Evolutionary conservation across 2,329 filamentous ascomycete genomes (phyloP).

Genomic region (Pseudocercospora pini-densiflorae): DNA sequence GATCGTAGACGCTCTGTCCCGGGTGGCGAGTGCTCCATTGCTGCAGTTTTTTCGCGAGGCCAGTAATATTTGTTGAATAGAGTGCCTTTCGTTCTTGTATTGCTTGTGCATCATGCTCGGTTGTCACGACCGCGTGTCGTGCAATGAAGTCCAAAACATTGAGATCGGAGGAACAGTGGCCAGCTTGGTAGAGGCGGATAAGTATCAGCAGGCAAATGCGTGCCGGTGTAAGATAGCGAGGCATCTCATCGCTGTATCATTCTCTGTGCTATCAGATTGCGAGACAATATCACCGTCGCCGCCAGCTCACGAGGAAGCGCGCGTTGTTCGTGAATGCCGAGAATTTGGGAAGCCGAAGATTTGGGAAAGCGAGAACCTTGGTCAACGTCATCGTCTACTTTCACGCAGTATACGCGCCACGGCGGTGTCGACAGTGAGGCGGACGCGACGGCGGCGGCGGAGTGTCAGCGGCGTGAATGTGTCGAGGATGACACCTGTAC

Average conservation of each 20-base stretch:
- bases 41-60: slow-evolving; percentile 28
- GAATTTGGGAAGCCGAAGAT: not conserved
- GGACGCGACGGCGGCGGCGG: not conserved
- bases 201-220: slow-evolving; percentile 83
- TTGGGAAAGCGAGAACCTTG: not conserved
- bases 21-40: slow-evolving; percentile 56
- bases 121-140: slow-evolving; percentile 58
- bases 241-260: slow-evolving; percentile 56
- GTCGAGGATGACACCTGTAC: not conserved
- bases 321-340: not conserved
- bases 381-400: not conserved
- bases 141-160: slow-evolving; percentile 80
- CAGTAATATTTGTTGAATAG: slow-evolving; percentile 20
- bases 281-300: not conserved
- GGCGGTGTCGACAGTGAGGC: not conserved
- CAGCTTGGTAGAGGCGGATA: slow-evolving; percentile 70
- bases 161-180: slow-evolving; percentile 46
- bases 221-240: slow-evolving; percentile 84
- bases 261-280: not conserved
- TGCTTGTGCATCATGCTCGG: slow-evolving; percentile 20
- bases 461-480: not conserved
- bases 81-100: slow-evolving; percentile 25
- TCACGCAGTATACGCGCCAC: not conserved
- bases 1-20: slow-evolving; percentile 83
- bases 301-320: slow-evolving; percentile 2